Conservation (phyloP, 169 alveolate genomes). For the Plasmodium knowlesi region DNA sequence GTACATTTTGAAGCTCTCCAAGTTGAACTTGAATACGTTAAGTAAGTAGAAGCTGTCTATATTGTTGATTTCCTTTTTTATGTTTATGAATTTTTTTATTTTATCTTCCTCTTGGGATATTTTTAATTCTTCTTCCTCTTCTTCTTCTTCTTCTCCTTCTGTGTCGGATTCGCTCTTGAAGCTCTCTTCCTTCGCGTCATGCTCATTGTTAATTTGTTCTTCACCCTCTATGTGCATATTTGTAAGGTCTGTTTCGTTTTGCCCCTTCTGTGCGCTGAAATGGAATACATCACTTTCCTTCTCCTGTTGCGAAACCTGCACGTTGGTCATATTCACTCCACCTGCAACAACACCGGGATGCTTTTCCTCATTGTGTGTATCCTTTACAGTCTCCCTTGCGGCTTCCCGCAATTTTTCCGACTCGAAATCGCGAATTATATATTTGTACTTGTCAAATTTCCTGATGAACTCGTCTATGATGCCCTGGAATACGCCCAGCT, state of each 20-base stretch:
- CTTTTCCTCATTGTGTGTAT: background rate
- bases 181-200: slow-evolving; percentile 4
- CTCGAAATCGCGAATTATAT: slow-evolving; percentile 39
- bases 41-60: slow-evolving; percentile 45
- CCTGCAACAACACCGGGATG: background rate
- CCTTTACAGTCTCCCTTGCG: background rate
- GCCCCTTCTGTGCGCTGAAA: background rate
- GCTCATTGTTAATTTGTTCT: background rate
- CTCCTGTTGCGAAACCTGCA: background rate
- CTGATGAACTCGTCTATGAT: slow-evolving; percentile 44
- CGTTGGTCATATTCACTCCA: background rate
- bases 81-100: slow-evolving; percentile 42
- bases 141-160: background rate
- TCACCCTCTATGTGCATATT: background rate
- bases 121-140: slow-evolving; percentile 7
- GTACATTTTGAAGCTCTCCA: slow-evolving; percentile 71
- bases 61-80: slow-evolving; percentile 68
- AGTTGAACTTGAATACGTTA: slow-evolving; percentile 62
- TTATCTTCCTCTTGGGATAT: slow-evolving; percentile 66
- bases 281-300: background rate
- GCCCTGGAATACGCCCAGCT: slow-evolving; percentile 41
- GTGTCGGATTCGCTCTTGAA: background rate
- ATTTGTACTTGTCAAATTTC: slow-evolving; percentile 70
- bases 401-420: slow-evolving; percentile 8
- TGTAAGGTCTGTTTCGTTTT: background rate